Evolutionary conservation across 169 alveolate species (phyloP).

Genomic region (Eimeria tenella): DNA sequence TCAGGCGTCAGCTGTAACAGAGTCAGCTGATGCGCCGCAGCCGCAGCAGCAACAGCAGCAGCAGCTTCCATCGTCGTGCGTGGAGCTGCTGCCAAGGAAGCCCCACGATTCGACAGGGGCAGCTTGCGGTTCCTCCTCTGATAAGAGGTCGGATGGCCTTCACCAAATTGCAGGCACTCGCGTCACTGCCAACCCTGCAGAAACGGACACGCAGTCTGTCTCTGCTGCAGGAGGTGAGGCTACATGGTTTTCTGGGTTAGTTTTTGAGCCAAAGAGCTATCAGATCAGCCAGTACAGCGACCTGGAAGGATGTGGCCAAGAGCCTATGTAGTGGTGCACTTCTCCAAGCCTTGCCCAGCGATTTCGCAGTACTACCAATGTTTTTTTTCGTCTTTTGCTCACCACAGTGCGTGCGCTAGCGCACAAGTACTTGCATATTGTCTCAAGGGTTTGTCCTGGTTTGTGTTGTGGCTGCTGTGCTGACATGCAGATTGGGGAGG

Average conservation of each 20-base stretch:
- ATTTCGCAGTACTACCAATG: too few relatives aligned
- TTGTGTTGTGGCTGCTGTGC: background rate
- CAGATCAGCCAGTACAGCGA: background rate
- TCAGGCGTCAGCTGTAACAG: slow-evolving; percentile 1
- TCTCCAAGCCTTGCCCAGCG: too few relatives aligned
- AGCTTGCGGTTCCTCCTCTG: background rate
- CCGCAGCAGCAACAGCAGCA: slow-evolving; percentile 50
- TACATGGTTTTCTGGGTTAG: background rate
- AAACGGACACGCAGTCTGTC: background rate
- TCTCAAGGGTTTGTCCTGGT: background rate
- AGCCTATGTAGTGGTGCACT: too few relatives aligned
- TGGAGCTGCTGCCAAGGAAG: background rate
- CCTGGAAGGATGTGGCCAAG: background rate
- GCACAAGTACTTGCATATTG: background rate
- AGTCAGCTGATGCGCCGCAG: slow-evolving; percentile 21
- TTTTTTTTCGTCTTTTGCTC: too few relatives aligned
- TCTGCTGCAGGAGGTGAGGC: slow-evolving; percentile 53
- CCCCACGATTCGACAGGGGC: background rate
- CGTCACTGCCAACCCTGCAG: slow-evolving; percentile 24
- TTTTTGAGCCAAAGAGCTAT: background rate
- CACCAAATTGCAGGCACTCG: slow-evolving; percentile 25
- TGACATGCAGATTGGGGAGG: slow-evolving; percentile 42
- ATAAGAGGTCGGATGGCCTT: slow-evolving; percentile 32
- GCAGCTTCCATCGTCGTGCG: slow-evolving; percentile 34
- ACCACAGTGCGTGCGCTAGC: too few relatives aligned